Percentiles rank a stretch among this genome's conserved stretches.
Conservation (phyloP, 495 filamentous ascomycete species). For the Filosporella fistucella region DNA sequence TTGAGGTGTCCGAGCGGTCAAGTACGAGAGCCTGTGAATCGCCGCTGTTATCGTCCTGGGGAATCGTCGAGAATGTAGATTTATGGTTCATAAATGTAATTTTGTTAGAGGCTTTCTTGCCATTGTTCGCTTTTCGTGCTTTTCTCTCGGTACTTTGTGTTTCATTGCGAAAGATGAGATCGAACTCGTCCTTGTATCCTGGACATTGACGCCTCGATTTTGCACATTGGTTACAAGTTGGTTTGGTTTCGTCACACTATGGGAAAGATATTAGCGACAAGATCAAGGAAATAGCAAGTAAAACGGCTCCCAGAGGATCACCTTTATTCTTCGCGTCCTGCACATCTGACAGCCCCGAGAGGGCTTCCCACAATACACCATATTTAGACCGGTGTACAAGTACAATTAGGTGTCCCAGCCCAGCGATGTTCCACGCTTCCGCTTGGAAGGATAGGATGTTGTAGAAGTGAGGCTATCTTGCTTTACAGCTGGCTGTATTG, state of each 20-base stretch:
- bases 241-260: slow-evolving; percentile 66
- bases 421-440: no score
- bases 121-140: slow-evolving; percentile 24
- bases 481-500: no score
- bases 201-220: slow-evolving; percentile 64
- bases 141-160: slow-evolving; percentile 54
- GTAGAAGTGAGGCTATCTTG: no score
- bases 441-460: no score
- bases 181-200: slow-evolving; percentile 65
- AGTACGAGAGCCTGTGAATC: background rate
- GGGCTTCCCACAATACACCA: slow-evolving; percentile 75
- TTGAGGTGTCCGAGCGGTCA: no score
- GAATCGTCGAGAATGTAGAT: background rate
- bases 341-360: slow-evolving; percentile 72
- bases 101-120: slow-evolving; percentile 20
- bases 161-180: slow-evolving; percentile 63
- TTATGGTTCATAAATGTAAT: slow-evolving; percentile 29
- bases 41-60: background rate
- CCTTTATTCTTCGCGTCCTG: slow-evolving; percentile 67
- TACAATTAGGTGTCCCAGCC: no score
- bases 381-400: no score
- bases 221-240: slow-evolving; percentile 62
- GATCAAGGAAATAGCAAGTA: no score
- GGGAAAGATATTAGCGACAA: no score
- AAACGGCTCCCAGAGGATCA: no score